Conservation (phyloP, 352 stramenopile species). For the Globisporangium radiosum region DNA sequence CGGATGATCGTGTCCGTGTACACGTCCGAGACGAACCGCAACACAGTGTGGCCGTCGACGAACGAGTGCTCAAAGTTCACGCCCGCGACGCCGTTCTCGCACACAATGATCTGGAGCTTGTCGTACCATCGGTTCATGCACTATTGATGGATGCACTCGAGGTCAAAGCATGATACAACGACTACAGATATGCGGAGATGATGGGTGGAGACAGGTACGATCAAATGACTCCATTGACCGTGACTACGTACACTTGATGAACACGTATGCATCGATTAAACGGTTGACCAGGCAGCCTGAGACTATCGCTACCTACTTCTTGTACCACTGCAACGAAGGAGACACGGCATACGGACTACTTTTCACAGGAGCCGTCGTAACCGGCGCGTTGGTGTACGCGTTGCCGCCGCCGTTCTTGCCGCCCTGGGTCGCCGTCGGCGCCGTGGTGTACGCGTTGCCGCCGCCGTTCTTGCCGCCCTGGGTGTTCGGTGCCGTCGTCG, state of each 20-base stretch:
- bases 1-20: conserved; percentile 90
- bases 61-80: conserved; percentile 98
- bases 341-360: no score
- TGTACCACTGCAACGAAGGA: no score
- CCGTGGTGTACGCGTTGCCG: background rate
- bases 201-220: no score
- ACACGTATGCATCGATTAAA: no score
- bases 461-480: background rate
- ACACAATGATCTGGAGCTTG: conserved; percentile 95
- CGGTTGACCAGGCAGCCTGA: no score
- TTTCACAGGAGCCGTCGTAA: background rate
- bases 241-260: no score
- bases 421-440: background rate
- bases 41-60: conserved; percentile 95
- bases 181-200: no score
- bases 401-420: conserved; percentile 1
- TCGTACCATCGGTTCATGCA: conserved; percentile 98
- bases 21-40: conserved; percentile 85
- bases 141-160: background rate
- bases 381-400: background rate
- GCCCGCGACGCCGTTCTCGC: conserved; percentile 89
- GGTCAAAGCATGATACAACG: no score
- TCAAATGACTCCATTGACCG: no score
- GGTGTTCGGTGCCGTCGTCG: conserved; percentile 5
- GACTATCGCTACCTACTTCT: no score